phyloP scores from a whole-genome alignment of 164 flowering plant genomes.

The Stephania cephalantha region DNA sequence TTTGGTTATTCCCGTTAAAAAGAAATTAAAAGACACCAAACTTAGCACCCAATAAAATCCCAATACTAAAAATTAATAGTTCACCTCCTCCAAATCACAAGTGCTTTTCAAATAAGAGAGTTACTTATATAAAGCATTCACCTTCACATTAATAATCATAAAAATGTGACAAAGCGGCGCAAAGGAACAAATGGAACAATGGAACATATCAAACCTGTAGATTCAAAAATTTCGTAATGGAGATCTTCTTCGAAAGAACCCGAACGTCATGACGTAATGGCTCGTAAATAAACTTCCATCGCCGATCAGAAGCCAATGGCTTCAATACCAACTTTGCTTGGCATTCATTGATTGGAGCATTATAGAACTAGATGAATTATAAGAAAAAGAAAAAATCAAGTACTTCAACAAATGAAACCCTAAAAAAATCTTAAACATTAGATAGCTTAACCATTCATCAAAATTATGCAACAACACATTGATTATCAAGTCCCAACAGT shows the following conservation, averaged over 20 bases:
- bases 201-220: slow-evolving; percentile 54
- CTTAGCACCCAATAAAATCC: background rate
- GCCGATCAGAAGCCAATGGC: slow-evolving; percentile 57
- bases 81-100: background rate
- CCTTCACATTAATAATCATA: background rate
- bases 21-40: background rate
- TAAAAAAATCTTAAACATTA: background rate
- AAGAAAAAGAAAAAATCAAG: background rate
- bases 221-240: slow-evolving; percentile 63
- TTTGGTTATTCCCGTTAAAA: background rate
- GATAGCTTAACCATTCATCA: background rate
- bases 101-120: background rate
- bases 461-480: no score
- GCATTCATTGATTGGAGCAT: slow-evolving; percentile 65
- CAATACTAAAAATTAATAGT: background rate
- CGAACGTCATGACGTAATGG: slow-evolving; percentile 68
- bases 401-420: background rate
- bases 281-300: slow-evolving; percentile 79
- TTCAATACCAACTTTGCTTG: slow-evolving; percentile 73
- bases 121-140: background rate
- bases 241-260: slow-evolving; percentile 78
- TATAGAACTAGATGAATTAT: slow-evolving; percentile 55
- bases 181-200: background rate
- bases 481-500: no score
- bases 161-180: no score